A percentile compares a stretch with the other conserved stretches of the same genome.
Conservation (phyloP, 768 basidiomycete genomes). For the Sistotremastrum suecicum region DNA sequence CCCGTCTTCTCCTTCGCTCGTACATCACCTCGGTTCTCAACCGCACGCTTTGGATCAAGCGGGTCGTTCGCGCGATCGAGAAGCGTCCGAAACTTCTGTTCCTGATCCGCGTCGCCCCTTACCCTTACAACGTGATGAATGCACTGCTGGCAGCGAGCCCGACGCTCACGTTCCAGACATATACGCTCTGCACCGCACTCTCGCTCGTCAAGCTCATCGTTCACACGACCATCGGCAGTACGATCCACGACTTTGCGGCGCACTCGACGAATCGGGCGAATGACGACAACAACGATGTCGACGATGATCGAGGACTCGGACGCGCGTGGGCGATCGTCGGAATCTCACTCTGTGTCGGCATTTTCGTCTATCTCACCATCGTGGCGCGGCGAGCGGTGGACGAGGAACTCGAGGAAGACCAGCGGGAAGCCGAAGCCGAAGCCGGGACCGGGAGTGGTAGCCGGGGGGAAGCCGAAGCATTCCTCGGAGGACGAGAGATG, state of each 20-base stretch:
- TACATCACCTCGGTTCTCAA: conserved; percentile 61
- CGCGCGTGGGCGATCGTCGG: conserved; percentile 56
- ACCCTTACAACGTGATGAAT: conserved; percentile 93
- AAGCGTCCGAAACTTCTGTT: conserved; percentile 78
- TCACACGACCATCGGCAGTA: conserved; percentile 78
- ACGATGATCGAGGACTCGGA: conserved; percentile 33
- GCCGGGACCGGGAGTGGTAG: conserved; percentile 21
- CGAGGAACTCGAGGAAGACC: conserved; percentile 38
- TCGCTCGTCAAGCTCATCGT: conserved; percentile 83
- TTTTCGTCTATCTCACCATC: conserved; percentile 68
- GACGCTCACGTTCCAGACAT: conserved; percentile 64
- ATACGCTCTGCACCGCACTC: conserved; percentile 66
- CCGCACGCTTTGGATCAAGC: conserved; percentile 54
- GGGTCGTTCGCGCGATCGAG: conserved; percentile 79
- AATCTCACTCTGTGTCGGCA: conserved; percentile 52
- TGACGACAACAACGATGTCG: conserved; percentile 16
- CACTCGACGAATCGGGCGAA: conserved; percentile 16
- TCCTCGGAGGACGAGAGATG: not conserved
- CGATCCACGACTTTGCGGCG: conserved; percentile 72
- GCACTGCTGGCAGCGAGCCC: conserved; percentile 82
- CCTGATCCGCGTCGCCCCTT: conserved; percentile 84
- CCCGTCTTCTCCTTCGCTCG: conserved; percentile 50
- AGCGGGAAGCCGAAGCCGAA: conserved; percentile 64
- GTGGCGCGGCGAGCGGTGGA: conserved; percentile 62
- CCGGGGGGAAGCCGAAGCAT: not conserved